Base-by-base conservation (phyloP, 2,329 filamentous ascomycete genomes). In the Trichoderma asperellum region DNA sequence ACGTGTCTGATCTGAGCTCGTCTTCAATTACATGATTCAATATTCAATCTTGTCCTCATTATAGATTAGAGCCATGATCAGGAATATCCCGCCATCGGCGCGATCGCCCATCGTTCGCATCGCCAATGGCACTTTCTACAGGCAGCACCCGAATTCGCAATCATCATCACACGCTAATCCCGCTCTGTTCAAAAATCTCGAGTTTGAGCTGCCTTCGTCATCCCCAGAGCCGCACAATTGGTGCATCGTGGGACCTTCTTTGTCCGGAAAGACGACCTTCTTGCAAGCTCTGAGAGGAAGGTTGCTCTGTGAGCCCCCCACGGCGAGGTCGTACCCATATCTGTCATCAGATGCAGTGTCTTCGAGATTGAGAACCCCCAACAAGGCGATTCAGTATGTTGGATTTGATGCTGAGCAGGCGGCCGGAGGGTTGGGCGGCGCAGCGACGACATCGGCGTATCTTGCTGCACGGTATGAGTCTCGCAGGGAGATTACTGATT, bases 401-500 rank as follows among this genome's bases (percentile, higher is more conserved):
- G 95, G 96, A 0, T 98, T 98, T 76, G 92, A 93, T 76, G 89
- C 88, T 2, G 92, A 94, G 73, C 86, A 88, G 32, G 66, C 35
- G 12, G 81, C 84, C 60, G 81, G 87, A 16, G 75, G 77, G 0
- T 81, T 87, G 6, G 84, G 86, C 2, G 85, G 86, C 2, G 82
- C 82, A n/a, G 84, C 84, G 6, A 85, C 86, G 0, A 84, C 88
- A n/a, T 91, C 92, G 24, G 90, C 93, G 5, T 97, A 97, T 77
- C 82, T 98, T 21, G 94, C 92, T 70, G 94, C 94, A 18, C 86
- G 96, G 49, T 99, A 98, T 78, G 96, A 99, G 83, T 94, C 92
- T 70, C 84, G 91, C 47, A 86, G 93, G 37, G 95, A 97, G 80
- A 90, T 89, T 66, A 96, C 92, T 1, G 96, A 98, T 79, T 97